Evolutionary conservation across 2,329 filamentous ascomycete species (phyloP).

Genomic region (Trichophyton simii): DNA sequence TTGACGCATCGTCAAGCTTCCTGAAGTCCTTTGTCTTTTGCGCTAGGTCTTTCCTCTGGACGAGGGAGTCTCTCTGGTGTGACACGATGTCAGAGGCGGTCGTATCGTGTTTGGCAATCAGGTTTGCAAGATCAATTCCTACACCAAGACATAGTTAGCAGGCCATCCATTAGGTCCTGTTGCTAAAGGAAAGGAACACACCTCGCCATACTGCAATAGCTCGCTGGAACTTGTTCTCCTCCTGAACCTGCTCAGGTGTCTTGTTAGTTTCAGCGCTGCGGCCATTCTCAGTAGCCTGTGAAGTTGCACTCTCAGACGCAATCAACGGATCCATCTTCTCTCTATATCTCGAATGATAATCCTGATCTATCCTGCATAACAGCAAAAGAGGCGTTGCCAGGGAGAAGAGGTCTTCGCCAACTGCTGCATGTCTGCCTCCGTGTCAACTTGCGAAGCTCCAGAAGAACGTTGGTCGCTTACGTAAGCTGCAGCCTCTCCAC

Average conservation of each 20-base stretch:
- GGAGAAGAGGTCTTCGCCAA: neutral
- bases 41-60: conserved; percentile 93
- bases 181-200: conserved; percentile 32
- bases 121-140: conserved; percentile 77
- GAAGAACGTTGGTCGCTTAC: conserved; percentile 10
- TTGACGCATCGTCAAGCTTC: conserved; percentile 79
- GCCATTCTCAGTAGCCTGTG: conserved; percentile 9
- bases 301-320: conserved; percentile 28
- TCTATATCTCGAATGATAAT: neutral
- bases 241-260: conserved; percentile 26
- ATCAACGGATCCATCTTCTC: conserved; percentile 32
- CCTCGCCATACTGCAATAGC: conserved; percentile 95
- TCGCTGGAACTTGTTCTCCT: conserved; percentile 87
- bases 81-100: conserved; percentile 91
- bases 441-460: neutral
- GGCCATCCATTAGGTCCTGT: neutral
- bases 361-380: neutral
- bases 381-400: neutral
- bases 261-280: conserved; percentile 18
- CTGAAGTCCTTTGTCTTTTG: conserved; percentile 98
- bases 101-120: conserved; percentile 76
- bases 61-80: conserved; percentile 87
- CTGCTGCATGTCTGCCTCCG: neutral
- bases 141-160: conserved; percentile 9
- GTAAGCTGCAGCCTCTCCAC: neutral